These are phyloP conservation scores for Mortierella claussenii DNA, from an alignment of 192 early-diverging fungal genomes.

Conservation along the genomic window DNA sequence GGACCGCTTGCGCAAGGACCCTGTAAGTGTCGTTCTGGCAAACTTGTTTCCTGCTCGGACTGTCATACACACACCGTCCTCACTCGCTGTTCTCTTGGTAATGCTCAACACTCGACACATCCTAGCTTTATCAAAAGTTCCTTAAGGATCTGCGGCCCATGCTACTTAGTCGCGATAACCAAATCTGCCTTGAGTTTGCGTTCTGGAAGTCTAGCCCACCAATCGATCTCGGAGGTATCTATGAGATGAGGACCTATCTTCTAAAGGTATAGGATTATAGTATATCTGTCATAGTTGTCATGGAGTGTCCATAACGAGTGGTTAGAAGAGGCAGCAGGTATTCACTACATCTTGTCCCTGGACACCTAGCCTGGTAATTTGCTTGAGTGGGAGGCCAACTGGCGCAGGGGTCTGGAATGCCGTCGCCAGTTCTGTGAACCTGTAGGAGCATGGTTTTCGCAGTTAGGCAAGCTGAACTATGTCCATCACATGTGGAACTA, in stretches of 20 bases:
- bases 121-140: slow-evolving; percentile 71
- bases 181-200: slow-evolving; percentile 92
- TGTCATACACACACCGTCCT: background rate
- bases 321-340: too few species aligned
- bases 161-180: slow-evolving; percentile 77
- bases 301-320: too few species aligned
- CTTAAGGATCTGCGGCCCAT: slow-evolving; percentile 74
- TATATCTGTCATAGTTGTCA: too few species aligned
- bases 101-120: background rate
- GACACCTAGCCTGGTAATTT: slow-evolving; percentile 79
- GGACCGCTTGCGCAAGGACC: slow-evolving; percentile 67
- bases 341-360: too few species aligned
- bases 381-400: slow-evolving; percentile 94
- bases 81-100: background rate
- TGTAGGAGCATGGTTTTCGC: slow-evolving; percentile 96
- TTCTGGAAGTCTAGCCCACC: slow-evolving; percentile 90
- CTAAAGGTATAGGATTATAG: slow-evolving; percentile 79
- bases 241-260: slow-evolving; percentile 90
- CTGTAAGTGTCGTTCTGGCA: slow-evolving; percentile 50
- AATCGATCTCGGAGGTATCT: slow-evolving; percentile 81
- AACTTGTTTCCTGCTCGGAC: background rate
- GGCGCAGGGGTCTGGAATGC: slow-evolving; percentile 90
- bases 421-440: slow-evolving; percentile 89
- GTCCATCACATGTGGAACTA: slow-evolving; percentile 97
- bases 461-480: slow-evolving; percentile 86